A percentile compares a stretch with the other conserved stretches of the same genome.
Evolutionary conservation across 345 rosid species (phyloP).

Genomic region (Syzygium aqueum): DNA sequence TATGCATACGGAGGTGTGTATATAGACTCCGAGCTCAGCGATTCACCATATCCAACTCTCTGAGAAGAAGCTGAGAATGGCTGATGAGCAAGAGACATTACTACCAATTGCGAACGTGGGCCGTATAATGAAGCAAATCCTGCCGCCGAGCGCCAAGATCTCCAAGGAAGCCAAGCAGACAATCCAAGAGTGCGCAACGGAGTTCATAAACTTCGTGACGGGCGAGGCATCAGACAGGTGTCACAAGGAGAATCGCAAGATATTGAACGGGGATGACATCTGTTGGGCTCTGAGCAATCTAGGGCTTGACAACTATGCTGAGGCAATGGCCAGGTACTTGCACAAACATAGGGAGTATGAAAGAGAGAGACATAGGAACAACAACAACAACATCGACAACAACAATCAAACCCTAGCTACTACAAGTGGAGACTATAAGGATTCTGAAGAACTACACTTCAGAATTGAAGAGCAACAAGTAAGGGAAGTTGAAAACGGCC

Average conservation of each 20-base stretch:
- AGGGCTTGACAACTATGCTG: slow-evolving; percentile 67
- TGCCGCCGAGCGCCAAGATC: slow-evolving; percentile 72
- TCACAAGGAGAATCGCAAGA: slow-evolving; percentile 78
- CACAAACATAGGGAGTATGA: slow-evolving; percentile 58
- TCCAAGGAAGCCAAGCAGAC: slow-evolving; percentile 80
- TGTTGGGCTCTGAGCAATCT: slow-evolving; percentile 74
- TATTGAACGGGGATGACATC: slow-evolving; percentile 73
- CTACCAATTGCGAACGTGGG: slow-evolving; percentile 80
- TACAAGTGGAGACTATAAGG: slow-evolving; percentile 5
- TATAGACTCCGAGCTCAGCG: neutral
- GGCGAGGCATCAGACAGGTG: slow-evolving; percentile 78
- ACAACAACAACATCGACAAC: neutral
- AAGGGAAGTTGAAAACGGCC: neutral
- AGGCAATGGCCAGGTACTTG: slow-evolving; percentile 45
- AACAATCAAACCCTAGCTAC: neutral
- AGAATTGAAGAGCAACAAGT: neutral
- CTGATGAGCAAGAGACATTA: slow-evolving; percentile 47
- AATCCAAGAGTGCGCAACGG: slow-evolving; percentile 79
- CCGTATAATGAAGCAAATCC: slow-evolving; percentile 60
- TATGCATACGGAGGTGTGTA: neutral
- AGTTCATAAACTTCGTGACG: slow-evolving; percentile 74
- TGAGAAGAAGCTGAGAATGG: slow-evolving; percentile 15
- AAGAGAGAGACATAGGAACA: slow-evolving; percentile 23
- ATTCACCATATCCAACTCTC: neutral
- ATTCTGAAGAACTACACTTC: slow-evolving; percentile 18